Conservation (phyloP, 805 yeast species). For the Sungouiozyma ichnusensis region DNA sequence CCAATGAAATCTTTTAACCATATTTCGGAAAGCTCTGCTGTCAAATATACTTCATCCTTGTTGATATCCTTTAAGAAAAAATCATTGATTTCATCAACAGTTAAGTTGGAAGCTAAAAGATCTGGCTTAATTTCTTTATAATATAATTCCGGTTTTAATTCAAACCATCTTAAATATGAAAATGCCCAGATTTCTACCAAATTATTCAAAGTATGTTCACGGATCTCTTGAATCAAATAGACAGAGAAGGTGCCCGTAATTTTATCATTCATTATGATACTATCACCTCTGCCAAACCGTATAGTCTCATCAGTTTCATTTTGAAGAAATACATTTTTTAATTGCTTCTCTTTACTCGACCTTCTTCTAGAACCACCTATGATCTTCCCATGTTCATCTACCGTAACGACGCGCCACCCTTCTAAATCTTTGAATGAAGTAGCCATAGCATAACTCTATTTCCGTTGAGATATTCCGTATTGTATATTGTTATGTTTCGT, state of each 20-base stretch:
- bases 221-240: conserved; percentile 42
- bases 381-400: conserved; percentile 20
- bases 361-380: conserved; percentile 14
- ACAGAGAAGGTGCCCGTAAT: conserved; percentile 30
- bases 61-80: conserved; percentile 15
- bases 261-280: conserved; percentile 33
- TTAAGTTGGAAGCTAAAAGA: conserved; percentile 12
- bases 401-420: conserved; percentile 25
- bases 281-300: conserved; percentile 43
- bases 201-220: conserved; percentile 37
- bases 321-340: conserved; percentile 23
- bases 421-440: conserved; percentile 14
- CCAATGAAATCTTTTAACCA: conserved; percentile 34
- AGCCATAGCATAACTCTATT: conserved; percentile 14
- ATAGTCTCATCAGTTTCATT: conserved; percentile 37
- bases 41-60: conserved; percentile 42
- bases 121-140: conserved; percentile 19
- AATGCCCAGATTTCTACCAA: conserved; percentile 39
- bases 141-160: conserved; percentile 27
- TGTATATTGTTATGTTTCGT: neutral
- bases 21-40: conserved; percentile 40
- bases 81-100: conserved; percentile 10
- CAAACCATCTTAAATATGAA: conserved; percentile 37
- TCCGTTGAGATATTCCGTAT: neutral
- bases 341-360: conserved; percentile 13